Base-by-base conservation (phyloP, 1,139 yeast genomes). In the Pichia sp. region DNA sequence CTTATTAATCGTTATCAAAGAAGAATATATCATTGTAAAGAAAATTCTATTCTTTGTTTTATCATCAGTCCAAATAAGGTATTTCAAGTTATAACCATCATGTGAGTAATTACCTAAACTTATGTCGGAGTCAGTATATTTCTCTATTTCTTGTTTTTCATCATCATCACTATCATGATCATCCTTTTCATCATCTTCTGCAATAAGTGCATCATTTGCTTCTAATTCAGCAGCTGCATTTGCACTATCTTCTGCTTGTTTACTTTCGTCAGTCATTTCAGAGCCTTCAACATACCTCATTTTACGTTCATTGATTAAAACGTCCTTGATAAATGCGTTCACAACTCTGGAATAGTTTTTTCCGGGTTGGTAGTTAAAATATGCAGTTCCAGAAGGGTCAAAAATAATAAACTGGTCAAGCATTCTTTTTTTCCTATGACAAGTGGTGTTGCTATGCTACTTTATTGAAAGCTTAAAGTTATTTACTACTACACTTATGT, bases 391-490 rank as follows among this genome's bases (percentile, higher is more conserved):
- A 11, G 79, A 74, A 1, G 76, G 71, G 3, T 78, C 71, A 64
- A 80, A 80, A 1, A 81, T 70, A 13, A 74, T 64, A 51, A 79
- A 69, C 55, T 76, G 78, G 53, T 77, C 84, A 47, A 79, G 70
- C 84, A 79, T 79, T 8, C 12, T 36, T 11, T 6, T 16, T 3
- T 23, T 20, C 6, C 11, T 35, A 35, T 35, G 3, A 13, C 13
- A 16, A 22, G 13, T 7, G 1, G 8, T 22, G 12, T 6, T 5
- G 38, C 7, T 18, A 13, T 20, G 13, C 7, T 7, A 7, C 7
- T 2, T 22, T 4, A 7, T 12, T 30, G 7, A n/a, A n/a, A n/a
- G 34, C 7, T 9, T 9, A 9, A n/a, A n/a, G n/a, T n/a, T n/a
- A n/a, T n/a, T n/a, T n/a, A n/a, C 30, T 27, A 6, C 34, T 12